phyloP scores from a whole-genome alignment of 2,329 filamentous ascomycete genomes.

The Aaosphaeria arxii region DNA sequence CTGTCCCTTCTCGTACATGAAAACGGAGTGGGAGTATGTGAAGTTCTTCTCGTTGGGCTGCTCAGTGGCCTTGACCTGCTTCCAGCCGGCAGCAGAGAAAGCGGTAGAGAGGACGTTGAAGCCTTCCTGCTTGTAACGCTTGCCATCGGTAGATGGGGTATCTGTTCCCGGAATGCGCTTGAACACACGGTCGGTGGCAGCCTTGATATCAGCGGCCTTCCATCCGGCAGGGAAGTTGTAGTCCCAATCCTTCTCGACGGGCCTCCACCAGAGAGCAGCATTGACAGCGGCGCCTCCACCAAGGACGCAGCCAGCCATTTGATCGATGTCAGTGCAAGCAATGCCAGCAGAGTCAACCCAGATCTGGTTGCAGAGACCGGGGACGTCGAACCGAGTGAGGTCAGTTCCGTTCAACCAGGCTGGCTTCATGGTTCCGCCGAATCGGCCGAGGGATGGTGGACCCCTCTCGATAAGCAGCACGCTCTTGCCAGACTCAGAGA shows the following conservation, averaged over 20 bases:
- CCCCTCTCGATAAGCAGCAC: constrained; percentile 57
- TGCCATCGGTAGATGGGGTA: constrained; percentile 62
- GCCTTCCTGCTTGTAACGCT: constrained; percentile 65
- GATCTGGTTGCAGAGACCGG: constrained; percentile 69
- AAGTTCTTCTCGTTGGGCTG: constrained; percentile 63
- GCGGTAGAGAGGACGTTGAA: constrained; percentile 62
- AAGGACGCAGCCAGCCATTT: constrained; percentile 70
- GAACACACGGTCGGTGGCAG: constrained; percentile 62
- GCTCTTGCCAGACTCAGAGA: constrained; percentile 62
- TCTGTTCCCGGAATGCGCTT: constrained; percentile 68
- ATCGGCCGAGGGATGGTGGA: constrained; percentile 59
- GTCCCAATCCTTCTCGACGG: constrained; percentile 66
- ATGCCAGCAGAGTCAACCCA: constrained; percentile 63
- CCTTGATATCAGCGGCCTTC: constrained; percentile 62
- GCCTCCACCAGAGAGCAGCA: constrained; percentile 66
- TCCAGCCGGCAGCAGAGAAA: constrained; percentile 61
- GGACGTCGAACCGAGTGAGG: constrained; percentile 69
- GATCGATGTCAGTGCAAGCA: constrained; percentile 66
- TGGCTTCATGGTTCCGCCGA: constrained; percentile 60
- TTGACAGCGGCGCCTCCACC: constrained; percentile 68
- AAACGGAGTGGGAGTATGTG: constrained; percentile 62
- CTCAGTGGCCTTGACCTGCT: constrained; percentile 58
- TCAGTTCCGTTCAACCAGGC: constrained; percentile 61
- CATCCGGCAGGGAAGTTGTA: constrained; percentile 70
- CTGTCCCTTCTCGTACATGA: constrained; percentile 66